Evolutionary conservation across 768 basidiomycete genomes (phyloP).

Genomic region (Cyclocybe cylindracea): DNA sequence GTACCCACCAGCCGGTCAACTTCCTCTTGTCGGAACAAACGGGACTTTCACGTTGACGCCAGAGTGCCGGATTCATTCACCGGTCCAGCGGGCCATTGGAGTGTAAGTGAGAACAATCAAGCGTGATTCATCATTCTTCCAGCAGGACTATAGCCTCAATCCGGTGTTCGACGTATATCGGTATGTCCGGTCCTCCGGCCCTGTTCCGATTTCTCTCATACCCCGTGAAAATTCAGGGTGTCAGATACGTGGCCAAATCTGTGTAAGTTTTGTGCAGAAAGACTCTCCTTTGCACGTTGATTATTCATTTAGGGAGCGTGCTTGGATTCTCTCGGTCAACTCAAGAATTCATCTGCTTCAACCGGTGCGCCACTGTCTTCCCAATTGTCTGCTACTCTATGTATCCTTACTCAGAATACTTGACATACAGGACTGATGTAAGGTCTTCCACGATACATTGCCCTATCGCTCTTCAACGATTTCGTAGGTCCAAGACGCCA

Average conservation of each 20-base stretch:
- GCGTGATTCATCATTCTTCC: no score
- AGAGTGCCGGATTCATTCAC: conserved; percentile 47
- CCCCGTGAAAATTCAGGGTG: conserved; percentile 28
- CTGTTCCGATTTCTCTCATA: not conserved
- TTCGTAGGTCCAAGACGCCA: conserved; percentile 43
- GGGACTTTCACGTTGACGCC: conserved; percentile 40
- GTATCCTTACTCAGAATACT: not conserved
- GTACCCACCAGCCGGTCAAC: conserved; percentile 61
- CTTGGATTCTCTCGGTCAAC: conserved; percentile 69
- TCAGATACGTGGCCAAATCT: conserved; percentile 54
- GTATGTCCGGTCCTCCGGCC: conserved; percentile 18
- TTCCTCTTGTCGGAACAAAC: conserved; percentile 54
- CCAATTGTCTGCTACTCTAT: not conserved
- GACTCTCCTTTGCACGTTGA: not conserved
- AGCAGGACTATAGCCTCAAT: conserved; percentile 38
- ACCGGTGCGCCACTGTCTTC: conserved; percentile 33
- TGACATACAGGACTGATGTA: conserved; percentile 11
- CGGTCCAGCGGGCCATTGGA: conserved; percentile 49
- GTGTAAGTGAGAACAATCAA: conserved; percentile 31
- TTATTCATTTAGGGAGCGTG: conserved; percentile 45
- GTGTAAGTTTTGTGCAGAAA: conserved; percentile 26
- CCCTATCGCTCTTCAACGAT: conserved; percentile 33
- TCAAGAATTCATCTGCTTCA: conserved; percentile 58
- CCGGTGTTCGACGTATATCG: conserved; percentile 60
- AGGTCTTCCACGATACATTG: not conserved